Evolutionary conservation across 306 rosid species (phyloP).

Genomic region (Cicer cuneatum): DNA sequence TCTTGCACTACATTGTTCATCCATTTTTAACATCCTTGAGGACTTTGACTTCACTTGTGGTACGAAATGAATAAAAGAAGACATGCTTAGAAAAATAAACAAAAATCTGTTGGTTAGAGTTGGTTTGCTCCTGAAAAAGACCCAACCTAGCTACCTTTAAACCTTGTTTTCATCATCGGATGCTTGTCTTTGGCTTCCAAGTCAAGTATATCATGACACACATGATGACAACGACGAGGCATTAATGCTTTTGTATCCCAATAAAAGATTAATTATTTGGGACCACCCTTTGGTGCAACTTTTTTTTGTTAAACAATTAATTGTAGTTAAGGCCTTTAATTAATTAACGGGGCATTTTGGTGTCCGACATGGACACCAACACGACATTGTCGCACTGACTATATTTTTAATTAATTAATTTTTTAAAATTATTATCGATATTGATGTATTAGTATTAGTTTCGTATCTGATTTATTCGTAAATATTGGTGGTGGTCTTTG

Average conservation of each 20-base stretch:
- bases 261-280: slow-evolving; percentile 36
- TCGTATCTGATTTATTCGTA: too few species aligned
- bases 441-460: too few species aligned
- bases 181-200: slow-evolving; percentile 49
- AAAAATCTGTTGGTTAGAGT: slow-evolving; percentile 7
- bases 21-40: not conserved
- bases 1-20: slow-evolving; percentile 34
- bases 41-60: slow-evolving; percentile 36
- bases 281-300: slow-evolving; percentile 48
- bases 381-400: too few species aligned
- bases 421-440: too few species aligned
- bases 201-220: slow-evolving; percentile 50
- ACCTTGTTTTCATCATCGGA: slow-evolving; percentile 7
- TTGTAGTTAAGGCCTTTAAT: too few species aligned
- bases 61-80: slow-evolving; percentile 35
- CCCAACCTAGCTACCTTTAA: slow-evolving; percentile 23
- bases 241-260: slow-evolving; percentile 35
- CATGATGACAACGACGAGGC: slow-evolving; percentile 40
- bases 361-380: too few species aligned
- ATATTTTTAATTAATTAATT: too few species aligned
- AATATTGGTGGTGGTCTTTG: too few species aligned
- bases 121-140: slow-evolving; percentile 40
- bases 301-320: not conserved
- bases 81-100: slow-evolving; percentile 37
- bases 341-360: too few species aligned